A percentile compares a stretch with the other conserved stretches of the same genome.
phyloP scores from a whole-genome alignment of 129 eudicot genomes.

The Glebionis coronaria region DNA sequence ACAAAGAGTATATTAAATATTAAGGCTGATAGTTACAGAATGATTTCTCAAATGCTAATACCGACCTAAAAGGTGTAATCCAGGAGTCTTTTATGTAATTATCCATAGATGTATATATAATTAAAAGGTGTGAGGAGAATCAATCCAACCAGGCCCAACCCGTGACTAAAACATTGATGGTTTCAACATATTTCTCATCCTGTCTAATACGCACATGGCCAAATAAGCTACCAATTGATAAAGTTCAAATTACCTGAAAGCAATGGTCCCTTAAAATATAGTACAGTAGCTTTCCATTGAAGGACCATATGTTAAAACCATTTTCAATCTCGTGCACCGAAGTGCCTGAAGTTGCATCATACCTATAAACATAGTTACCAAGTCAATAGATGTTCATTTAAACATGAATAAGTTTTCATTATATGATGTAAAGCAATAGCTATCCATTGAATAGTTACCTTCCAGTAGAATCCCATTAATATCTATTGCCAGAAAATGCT shows the following conservation, averaged over 20 bases:
- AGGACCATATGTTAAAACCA: slow-evolving; percentile 90
- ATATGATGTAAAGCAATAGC: not conserved
- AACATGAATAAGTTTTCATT: not conserved
- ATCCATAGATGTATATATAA: no score
- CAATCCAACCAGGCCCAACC: no score
- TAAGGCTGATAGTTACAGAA: no score
- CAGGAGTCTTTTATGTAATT: no score
- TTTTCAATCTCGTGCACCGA: slow-evolving; percentile 95
- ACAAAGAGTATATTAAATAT: no score
- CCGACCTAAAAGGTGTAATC: no score
- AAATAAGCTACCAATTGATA: not conserved
- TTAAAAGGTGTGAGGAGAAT: no score
- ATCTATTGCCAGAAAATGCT: slow-evolving; percentile 91
- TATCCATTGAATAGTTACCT: slow-evolving; percentile 37
- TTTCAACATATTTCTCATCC: no score
- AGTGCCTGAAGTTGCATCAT: slow-evolving; percentile 82
- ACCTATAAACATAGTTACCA: slow-evolving; percentile 30
- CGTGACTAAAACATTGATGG: no score
- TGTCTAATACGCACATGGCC: no score
- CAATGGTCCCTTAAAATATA: slow-evolving; percentile 80
- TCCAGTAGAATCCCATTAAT: slow-evolving; percentile 92
- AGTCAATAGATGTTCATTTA: not conserved
- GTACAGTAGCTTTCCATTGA: slow-evolving; percentile 74
- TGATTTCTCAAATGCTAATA: no score
- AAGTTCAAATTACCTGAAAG: slow-evolving; percentile 54